Conservation (phyloP, 352 stramenopile genomes). For the Phytophthora rubi region DNA sequence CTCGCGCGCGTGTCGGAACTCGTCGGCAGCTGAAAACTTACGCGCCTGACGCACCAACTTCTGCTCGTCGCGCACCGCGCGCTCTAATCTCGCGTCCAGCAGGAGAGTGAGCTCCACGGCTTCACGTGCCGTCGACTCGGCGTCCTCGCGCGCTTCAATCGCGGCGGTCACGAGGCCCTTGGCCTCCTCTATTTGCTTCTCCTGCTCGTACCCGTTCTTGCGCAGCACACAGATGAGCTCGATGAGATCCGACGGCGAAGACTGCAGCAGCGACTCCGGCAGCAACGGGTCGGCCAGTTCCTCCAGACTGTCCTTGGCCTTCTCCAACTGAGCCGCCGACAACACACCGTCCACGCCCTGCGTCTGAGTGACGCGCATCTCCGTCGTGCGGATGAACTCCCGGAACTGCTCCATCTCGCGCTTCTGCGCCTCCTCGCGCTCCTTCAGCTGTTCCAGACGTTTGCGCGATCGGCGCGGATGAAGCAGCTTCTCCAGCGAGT, state of each 20-base stretch:
- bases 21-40: constrained; percentile 29
- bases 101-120: constrained; percentile 72
- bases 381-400: constrained; percentile 80
- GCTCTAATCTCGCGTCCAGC: constrained; percentile 78
- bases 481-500: constrained; percentile 78
- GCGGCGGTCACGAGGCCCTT: constrained; percentile 76
- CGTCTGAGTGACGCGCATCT: constrained; percentile 41
- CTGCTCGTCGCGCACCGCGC: constrained; percentile 53
- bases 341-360: constrained; percentile 25
- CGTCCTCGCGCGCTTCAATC: constrained; percentile 79
- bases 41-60: constrained; percentile 27
- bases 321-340: constrained; percentile 32
- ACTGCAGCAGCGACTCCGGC: constrained; percentile 54
- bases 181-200: constrained; percentile 75
- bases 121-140: constrained; percentile 75
- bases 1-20: constrained; percentile 26
- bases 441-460: constrained; percentile 65
- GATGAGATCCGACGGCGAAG: constrained; percentile 64
- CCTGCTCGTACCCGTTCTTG: constrained; percentile 75
- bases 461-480: constrained; percentile 73
- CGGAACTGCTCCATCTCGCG: constrained; percentile 89
- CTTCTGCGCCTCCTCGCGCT: constrained; percentile 79
- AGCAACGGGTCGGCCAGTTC: constrained; percentile 62
- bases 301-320: constrained; percentile 40
- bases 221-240: constrained; percentile 75